These are phyloP conservation scores for Aspergillus spinulosporus DNA, from an alignment of 2,329 filamentous ascomycete genomes.

Conservation along the genomic window DNA sequence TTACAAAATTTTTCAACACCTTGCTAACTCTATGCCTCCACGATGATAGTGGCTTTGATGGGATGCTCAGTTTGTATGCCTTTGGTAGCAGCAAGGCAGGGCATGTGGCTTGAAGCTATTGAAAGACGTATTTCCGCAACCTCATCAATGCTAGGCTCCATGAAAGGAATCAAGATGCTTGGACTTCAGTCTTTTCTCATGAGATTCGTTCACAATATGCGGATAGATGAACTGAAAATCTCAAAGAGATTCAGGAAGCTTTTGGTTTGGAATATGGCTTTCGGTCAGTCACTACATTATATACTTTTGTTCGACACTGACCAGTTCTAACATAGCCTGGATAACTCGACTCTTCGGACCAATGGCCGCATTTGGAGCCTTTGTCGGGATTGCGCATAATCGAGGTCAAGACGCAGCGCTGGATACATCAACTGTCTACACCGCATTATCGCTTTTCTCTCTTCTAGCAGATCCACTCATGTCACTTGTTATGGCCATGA, in stretches of 20 bases:
- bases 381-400: conserved; percentile 42
- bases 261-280: conserved; percentile 43
- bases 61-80: conserved; percentile 38
- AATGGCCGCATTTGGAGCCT: conserved; percentile 49
- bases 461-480: conserved; percentile 49
- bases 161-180: conserved; percentile 55
- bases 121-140: conserved; percentile 53
- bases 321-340: conserved; percentile 29
- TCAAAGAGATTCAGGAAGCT: conserved; percentile 46
- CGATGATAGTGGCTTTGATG: conserved; percentile 33
- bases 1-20: background rate
- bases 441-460: conserved; percentile 50
- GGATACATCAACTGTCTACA: conserved; percentile 47
- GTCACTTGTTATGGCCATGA: conserved; percentile 48
- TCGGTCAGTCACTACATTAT: conserved; percentile 28
- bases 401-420: conserved; percentile 34
- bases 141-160: conserved; percentile 49
- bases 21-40: background rate
- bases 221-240: conserved; percentile 43
- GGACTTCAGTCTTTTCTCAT: conserved; percentile 48
- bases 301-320: background rate
- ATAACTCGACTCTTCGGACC: conserved; percentile 46
- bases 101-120: conserved; percentile 53
- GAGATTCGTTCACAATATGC: conserved; percentile 40
- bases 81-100: conserved; percentile 43